Percentiles rank a stretch among this genome's conserved stretches.
Conservation (phyloP, 2,329 filamentous ascomycete genomes). For the Epichloe gansuensis region DNA sequence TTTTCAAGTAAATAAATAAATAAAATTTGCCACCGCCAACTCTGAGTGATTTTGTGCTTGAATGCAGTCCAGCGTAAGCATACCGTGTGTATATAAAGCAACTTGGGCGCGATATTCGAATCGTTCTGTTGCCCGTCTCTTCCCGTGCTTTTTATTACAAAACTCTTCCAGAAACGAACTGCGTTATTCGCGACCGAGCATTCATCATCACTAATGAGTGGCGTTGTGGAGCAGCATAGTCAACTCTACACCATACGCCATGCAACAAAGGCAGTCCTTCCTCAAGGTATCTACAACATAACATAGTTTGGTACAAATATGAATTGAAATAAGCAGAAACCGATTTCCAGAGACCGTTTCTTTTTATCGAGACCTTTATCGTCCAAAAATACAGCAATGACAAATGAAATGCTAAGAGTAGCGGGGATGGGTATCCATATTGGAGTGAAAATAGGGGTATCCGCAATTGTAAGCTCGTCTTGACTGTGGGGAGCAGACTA, state of each 20-base stretch:
- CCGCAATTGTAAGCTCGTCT: too few relatives aligned
- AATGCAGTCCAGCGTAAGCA: too few relatives aligned
- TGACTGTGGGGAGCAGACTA: constrained; percentile 17
- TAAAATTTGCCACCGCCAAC: too few relatives aligned
- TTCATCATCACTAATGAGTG: background rate
- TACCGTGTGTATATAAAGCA: too few relatives aligned
- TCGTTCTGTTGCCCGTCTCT: background rate
- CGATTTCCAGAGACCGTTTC: background rate
- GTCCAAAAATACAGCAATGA: too few relatives aligned
- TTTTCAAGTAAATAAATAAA: too few relatives aligned
- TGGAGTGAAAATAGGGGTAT: constrained; percentile 3
- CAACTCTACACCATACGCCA: background rate
- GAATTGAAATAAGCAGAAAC: background rate
- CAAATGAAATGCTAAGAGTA: background rate
- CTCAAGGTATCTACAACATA: background rate
- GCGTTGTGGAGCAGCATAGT: background rate
- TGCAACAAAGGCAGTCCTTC: background rate
- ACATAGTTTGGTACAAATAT: background rate
- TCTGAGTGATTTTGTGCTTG: too few relatives aligned
- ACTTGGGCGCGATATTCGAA: too few relatives aligned
- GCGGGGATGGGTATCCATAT: constrained; percentile 8
- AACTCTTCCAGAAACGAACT: background rate
- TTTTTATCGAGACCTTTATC: too few relatives aligned
- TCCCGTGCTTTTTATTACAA: background rate
- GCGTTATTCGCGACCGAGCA: background rate